A percentile compares a stretch with the other conserved stretches of the same genome.
These are phyloP conservation scores for Yamagishiella unicocca DNA, from an alignment of 139 green algal genomes.

Conservation along the genomic window DNA sequence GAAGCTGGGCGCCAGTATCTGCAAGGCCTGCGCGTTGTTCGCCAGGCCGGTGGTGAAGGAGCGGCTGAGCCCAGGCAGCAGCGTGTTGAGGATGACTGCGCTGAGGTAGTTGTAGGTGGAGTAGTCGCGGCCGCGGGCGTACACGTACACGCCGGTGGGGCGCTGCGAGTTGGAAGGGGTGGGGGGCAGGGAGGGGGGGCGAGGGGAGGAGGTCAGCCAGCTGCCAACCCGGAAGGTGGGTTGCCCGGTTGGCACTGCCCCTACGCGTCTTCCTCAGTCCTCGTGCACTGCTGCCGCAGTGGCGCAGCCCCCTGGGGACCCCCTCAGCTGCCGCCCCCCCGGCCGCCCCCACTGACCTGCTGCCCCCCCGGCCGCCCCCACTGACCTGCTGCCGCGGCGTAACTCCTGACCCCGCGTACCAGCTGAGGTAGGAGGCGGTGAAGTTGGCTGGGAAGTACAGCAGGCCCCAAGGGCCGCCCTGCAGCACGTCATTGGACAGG, in stretches of 20 bases:
- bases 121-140: slow-evolving; percentile 35
- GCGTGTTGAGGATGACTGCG: background rate
- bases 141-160: background rate
- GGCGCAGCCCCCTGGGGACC: background rate
- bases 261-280: too few species aligned
- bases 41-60: background rate
- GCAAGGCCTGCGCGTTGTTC: background rate
- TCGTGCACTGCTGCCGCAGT: background rate
- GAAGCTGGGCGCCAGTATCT: slow-evolving; percentile 1
- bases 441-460: slow-evolving; percentile 35
- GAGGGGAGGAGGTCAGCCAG: background rate
- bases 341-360: background rate
- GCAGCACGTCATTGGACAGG: background rate
- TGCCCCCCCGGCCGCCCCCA: background rate
- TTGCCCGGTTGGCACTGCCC: too few species aligned
- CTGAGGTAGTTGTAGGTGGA: slow-evolving; percentile 22
- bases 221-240: background rate
- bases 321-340: background rate
- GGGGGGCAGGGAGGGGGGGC: background rate
- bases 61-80: background rate
- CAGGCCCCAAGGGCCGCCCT: slow-evolving; percentile 28
- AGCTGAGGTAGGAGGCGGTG: slow-evolving; percentile 17
- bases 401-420: background rate
- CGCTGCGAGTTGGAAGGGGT: background rate
- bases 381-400: slow-evolving; percentile 11